phyloP scores from a whole-genome alignment of 352 stramenopile genomes.

The Pythium chondricola region DNA sequence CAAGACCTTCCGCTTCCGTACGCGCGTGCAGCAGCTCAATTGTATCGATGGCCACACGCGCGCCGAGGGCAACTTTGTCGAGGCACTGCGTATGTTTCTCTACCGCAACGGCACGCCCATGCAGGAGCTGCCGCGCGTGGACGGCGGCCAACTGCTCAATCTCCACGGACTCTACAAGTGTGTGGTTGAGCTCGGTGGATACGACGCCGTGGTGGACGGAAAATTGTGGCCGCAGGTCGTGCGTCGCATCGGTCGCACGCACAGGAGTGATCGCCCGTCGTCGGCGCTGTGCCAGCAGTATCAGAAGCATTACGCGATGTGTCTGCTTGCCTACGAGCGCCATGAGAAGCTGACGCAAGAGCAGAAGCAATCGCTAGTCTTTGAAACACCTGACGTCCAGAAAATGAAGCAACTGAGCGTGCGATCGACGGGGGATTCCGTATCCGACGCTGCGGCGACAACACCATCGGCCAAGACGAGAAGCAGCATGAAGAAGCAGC shows the following conservation, averaged over 20 bases:
- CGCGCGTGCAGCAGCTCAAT: slow-evolving; percentile 95
- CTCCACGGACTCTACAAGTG: slow-evolving; percentile 64
- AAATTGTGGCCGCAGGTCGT: slow-evolving; percentile 52
- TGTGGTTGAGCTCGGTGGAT: slow-evolving; percentile 48
- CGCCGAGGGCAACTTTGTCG: slow-evolving; percentile 76
- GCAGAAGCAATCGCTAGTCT: no score
- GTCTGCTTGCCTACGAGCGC: slow-evolving; percentile 48
- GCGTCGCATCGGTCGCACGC: slow-evolving; percentile 50
- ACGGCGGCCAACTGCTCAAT: slow-evolving; percentile 64
- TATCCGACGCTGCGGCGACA: slow-evolving; percentile 11
- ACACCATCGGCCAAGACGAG: slow-evolving; percentile 44
- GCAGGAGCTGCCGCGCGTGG: slow-evolving; percentile 61
- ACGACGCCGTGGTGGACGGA: slow-evolving; percentile 28
- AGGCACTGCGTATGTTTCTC: slow-evolving; percentile 73
- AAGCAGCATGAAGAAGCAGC: slow-evolving; percentile 41
- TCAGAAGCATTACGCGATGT: slow-evolving; percentile 44
- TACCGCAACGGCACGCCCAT: slow-evolving; percentile 75
- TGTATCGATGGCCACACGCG: slow-evolving; percentile 79
- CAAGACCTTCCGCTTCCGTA: slow-evolving; percentile 88
- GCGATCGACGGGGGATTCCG: neutral
- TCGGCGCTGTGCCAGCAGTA: slow-evolving; percentile 41
- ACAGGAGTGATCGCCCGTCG: slow-evolving; percentile 35
- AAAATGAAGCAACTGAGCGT: slow-evolving; percentile 15
- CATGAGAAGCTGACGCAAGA: slow-evolving; percentile 21
- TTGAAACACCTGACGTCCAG: slow-evolving; percentile 23